Evolutionary conservation across 257 asterid genomes (phyloP).

Genomic region (Nicotiana tomentosiformis): DNA sequence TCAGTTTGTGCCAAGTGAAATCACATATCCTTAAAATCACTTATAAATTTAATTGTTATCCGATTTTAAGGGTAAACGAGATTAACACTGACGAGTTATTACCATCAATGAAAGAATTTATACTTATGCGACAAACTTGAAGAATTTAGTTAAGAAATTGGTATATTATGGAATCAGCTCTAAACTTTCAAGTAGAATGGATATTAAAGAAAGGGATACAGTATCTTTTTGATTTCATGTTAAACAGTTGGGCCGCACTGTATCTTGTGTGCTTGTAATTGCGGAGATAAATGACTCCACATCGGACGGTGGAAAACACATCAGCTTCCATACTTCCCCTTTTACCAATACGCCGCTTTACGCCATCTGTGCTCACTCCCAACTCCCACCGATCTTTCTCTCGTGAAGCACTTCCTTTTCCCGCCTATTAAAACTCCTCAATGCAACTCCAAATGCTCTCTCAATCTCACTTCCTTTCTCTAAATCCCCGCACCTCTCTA

Average conservation of each 20-base stretch:
- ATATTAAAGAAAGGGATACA: too few species aligned
- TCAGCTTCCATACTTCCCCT: background rate
- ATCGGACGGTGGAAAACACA: background rate
- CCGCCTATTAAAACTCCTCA: slow-evolving; percentile 9
- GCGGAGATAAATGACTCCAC: background rate
- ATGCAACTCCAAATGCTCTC: slow-evolving; percentile 41
- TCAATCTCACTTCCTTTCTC: slow-evolving; percentile 37
- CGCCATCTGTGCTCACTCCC: background rate
- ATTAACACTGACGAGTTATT: too few species aligned
- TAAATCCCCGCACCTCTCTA: slow-evolving; percentile 17
- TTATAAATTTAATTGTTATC: too few species aligned
- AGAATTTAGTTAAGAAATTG: too few species aligned
- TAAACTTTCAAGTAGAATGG: too few species aligned
- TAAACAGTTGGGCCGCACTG: background rate
- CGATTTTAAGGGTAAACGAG: too few species aligned
- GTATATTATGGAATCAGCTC: too few species aligned
- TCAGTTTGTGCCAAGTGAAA: too few species aligned
- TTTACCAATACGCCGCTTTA: background rate
- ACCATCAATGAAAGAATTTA: too few species aligned
- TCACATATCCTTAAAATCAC: too few species aligned
- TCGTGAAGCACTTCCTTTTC: background rate
- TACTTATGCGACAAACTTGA: too few species aligned
- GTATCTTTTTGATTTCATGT: too few species aligned
- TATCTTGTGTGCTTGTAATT: background rate
- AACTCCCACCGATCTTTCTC: background rate